Evolutionary conservation across 441 rosid species (phyloP), one percentile per base, ranked within the genome.

Genomic region (Gossypium lobatum): DNA sequence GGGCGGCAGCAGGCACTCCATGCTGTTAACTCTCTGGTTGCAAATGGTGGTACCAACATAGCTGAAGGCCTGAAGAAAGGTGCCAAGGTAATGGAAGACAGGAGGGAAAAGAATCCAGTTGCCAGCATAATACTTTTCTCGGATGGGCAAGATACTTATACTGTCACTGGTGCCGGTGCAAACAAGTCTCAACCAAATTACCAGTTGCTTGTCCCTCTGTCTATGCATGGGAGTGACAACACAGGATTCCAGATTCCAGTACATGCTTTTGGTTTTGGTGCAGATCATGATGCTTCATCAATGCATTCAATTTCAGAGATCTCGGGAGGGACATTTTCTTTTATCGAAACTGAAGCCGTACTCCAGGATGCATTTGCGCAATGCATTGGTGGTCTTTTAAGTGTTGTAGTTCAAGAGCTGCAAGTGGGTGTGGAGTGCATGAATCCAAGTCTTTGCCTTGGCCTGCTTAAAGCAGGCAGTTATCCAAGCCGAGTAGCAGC

Each of bases 281-380:
- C 87, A 6, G 98, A 96, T 76, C 98, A 93, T 52, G 98, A 96
- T 83, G 95, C 99, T 75, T 87, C 91, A 1, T 86, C 89, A 6
- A 89, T 93, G 99, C 98, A 93, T 84, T 91, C 93, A 5, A 89
- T 96, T 52, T 93, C 98, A 25, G 93, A 92, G 80, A 84, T 76
- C 31, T 92, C 98, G 6, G 95, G 98, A 14, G 99, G 99, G 23
- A 96, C 98, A 0, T 96, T 96, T 83, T 93, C 98, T 23, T 93
- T 96, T 76, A 93, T 93, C 2, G 99, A 93, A 83, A 88, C 91
- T 0, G 98, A 93, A 76, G 83, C 93, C 61, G 92, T 87, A 61
- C 91, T 96, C 58, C 99, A 96, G 75, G 99, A 96, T 74, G 98
- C 99, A 70, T 93, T 93, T 83, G 99, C 99, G 13, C 99, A 93